Conservation (phyloP, 140 eudicot species). For the Erigeron philadelphicus region DNA sequence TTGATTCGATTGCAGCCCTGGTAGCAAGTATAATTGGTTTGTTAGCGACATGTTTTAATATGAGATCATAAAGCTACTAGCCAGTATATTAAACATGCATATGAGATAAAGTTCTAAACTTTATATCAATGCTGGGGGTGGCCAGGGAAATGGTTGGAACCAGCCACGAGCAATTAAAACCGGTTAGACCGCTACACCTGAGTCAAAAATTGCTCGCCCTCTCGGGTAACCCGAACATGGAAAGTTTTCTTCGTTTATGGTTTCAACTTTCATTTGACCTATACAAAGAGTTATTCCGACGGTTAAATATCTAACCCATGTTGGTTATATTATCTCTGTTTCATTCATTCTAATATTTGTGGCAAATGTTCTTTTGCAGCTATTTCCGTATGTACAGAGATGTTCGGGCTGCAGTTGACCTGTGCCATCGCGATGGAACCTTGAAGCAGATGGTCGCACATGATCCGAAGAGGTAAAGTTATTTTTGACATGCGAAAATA, state of each 20-base stretch:
- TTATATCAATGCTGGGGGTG: no score
- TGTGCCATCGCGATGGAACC: conserved; percentile 99
- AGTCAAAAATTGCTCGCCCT: no score
- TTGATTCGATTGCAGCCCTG: background rate
- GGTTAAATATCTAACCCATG: background rate
- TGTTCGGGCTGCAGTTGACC: conserved; percentile 90
- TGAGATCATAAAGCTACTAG: background rate
- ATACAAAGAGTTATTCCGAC: background rate
- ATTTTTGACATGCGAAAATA: background rate
- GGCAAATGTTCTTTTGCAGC: conserved; percentile 40
- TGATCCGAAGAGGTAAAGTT: conserved; percentile 66
- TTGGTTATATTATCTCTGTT: background rate
- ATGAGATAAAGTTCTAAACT: no score
- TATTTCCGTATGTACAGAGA: conserved; percentile 84
- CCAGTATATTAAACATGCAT: background rate
- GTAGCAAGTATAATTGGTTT: background rate
- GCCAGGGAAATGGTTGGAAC: no score
- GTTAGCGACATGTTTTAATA: background rate
- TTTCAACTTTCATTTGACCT: background rate
- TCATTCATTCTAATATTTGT: background rate
- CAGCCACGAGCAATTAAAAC: no score
- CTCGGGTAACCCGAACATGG: no score
- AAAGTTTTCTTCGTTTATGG: no score
- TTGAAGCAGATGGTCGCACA: conserved; percentile 90
- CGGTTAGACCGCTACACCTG: no score